Evolutionary conservation across 73 alveolate species (phyloP).

Genomic region (Symbiodinium natans): DNA sequence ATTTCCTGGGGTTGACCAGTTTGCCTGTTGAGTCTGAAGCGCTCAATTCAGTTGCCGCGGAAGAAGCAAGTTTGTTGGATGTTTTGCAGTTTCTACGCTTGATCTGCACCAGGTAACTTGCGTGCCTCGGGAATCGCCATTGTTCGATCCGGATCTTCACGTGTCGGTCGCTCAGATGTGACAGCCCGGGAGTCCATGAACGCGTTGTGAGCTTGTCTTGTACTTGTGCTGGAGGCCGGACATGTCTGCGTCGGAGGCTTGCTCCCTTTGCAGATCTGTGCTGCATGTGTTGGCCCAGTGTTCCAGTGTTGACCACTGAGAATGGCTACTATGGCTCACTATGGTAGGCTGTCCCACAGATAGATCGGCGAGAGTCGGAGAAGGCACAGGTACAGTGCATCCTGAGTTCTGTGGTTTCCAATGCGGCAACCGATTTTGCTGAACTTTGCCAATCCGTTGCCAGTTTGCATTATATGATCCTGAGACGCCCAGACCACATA

Average conservation of each 20-base stretch:
- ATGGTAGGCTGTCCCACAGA: conserved; percentile 67
- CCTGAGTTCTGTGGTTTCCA: too few relatives aligned
- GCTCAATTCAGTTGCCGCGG: too few relatives aligned
- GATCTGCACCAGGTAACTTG: conserved; percentile 42
- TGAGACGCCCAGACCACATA: too few relatives aligned
- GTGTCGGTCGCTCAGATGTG: conserved; percentile 14
- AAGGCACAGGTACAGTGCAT: too few relatives aligned
- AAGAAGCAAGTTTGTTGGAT: too few relatives aligned
- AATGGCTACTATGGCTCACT: background rate
- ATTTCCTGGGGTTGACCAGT: too few relatives aligned
- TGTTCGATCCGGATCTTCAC: conserved; percentile 76
- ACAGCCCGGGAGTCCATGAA: too few relatives aligned
- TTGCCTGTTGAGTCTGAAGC: too few relatives aligned
- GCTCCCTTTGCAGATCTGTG: background rate
- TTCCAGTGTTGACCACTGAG: background rate
- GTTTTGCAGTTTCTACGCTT: too few relatives aligned
- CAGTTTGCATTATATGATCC: too few relatives aligned
- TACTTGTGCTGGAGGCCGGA: conserved; percentile 37
- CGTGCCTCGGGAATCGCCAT: conserved; percentile 84
- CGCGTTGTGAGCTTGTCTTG: background rate
- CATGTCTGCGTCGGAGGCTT: conserved; percentile 69
- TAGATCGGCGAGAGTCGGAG: conserved; percentile 83
- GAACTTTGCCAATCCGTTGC: too few relatives aligned
- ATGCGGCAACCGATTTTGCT: too few relatives aligned
- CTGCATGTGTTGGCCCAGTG: background rate